Evolutionary conservation across 1,139 yeast species (phyloP).

Genomic region (Taiozyma sp.): DNA sequence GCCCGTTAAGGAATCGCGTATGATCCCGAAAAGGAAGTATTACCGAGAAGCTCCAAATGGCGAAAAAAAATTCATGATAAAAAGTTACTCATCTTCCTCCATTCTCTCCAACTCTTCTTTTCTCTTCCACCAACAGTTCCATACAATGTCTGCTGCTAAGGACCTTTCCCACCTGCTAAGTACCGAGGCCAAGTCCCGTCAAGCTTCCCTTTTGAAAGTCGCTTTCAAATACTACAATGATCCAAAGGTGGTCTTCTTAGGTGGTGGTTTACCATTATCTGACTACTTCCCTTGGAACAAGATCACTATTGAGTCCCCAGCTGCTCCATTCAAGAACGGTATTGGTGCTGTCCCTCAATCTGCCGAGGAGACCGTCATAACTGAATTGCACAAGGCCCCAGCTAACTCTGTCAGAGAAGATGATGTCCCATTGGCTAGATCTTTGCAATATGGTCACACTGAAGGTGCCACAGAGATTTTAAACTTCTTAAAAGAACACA

Average conservation of each 20-base stretch:
- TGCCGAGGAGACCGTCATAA: conserved; percentile 35
- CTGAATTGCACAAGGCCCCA: conserved; percentile 37
- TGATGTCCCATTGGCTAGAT: conserved; percentile 71
- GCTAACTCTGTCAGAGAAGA: conserved; percentile 32
- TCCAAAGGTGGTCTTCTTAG: conserved; percentile 81
- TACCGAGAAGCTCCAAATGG: background rate
- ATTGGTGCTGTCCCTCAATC: conserved; percentile 60
- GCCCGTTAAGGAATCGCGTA: background rate
- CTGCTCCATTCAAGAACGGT: conserved; percentile 71
- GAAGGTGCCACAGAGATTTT: conserved; percentile 72
- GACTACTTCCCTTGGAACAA: conserved; percentile 90
- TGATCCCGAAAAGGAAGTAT: background rate
- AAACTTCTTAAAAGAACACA: conserved; percentile 72
- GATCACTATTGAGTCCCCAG: conserved; percentile 62
- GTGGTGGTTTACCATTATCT: conserved; percentile 92
- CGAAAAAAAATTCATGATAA: background rate
- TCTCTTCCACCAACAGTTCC: background rate
- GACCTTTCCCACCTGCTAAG: conserved; percentile 76
- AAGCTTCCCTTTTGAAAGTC: conserved; percentile 73
- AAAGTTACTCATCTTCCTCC: background rate
- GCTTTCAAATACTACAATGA: conserved; percentile 72
- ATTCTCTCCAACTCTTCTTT: background rate
- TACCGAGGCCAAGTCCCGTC: conserved; percentile 70
- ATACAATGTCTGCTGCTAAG: conserved; percentile 38
- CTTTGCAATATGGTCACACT: conserved; percentile 89